A percentile compares a stretch with the other conserved stretches of the same genome.
Evolutionary conservation across 371 early-diverging fungal genomes (phyloP).

Genomic region (Mortierella sp.): DNA sequence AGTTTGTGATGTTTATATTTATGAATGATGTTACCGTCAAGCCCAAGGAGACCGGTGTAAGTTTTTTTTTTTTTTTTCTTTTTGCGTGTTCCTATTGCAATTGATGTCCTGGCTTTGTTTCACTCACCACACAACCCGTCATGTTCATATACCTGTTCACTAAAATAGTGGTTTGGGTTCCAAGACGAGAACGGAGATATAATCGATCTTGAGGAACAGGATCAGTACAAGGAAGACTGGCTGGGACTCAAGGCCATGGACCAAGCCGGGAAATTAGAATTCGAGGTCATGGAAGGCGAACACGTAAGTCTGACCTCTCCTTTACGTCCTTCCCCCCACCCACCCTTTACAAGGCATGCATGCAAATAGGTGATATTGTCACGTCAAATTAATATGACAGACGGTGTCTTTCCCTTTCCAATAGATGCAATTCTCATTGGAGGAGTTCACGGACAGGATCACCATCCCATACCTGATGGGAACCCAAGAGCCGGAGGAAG

Average conservation of each 20-base stretch:
- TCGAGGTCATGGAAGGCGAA: conserved; percentile 73
- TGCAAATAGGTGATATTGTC: neutral
- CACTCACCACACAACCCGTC: neutral
- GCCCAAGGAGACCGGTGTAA: conserved; percentile 82
- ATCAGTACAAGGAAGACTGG: conserved; percentile 78
- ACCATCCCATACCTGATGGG: conserved; percentile 65
- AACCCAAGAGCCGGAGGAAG: conserved; percentile 21
- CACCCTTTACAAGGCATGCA: neutral
- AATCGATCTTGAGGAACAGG: conserved; percentile 69
- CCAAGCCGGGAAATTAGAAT: conserved; percentile 67
- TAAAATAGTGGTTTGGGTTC: conserved; percentile 85
- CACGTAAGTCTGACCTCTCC: conserved; percentile 71
- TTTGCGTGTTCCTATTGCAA: neutral
- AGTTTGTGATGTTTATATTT: conserved; percentile 85
- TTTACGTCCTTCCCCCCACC: neutral
- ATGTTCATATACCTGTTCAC: neutral
- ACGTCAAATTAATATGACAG: neutral
- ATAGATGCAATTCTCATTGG: conserved; percentile 73
- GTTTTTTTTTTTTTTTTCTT: conserved; percentile 18
- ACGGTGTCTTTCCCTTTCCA: neutral
- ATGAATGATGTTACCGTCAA: conserved; percentile 83
- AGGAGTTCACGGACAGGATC: conserved; percentile 64
- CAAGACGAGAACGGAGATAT: conserved; percentile 66
- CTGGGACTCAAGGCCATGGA: conserved; percentile 76
- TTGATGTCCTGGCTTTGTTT: neutral